Evolutionary conservation across 2,329 filamentous ascomycete species (phyloP).

Genomic region (Chaetomium sp.): DNA sequence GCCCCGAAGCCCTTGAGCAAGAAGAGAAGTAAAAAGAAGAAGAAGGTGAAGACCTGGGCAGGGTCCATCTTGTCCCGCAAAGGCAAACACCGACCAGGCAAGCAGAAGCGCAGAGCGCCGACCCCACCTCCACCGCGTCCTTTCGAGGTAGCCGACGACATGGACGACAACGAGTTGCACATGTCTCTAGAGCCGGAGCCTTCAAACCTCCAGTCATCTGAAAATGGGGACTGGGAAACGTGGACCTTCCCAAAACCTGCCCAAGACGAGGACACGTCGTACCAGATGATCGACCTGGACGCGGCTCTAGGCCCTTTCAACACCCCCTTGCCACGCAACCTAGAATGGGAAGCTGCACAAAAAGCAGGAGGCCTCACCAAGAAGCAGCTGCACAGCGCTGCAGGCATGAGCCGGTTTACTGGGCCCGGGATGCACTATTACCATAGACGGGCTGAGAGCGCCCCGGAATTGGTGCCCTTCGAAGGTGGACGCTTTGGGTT

Average conservation of each 20-base stretch:
- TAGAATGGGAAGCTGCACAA: constrained; percentile 69
- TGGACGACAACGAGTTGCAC: constrained; percentile 37
- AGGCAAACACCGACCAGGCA: constrained; percentile 53
- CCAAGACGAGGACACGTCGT: constrained; percentile 64
- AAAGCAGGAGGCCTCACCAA: constrained; percentile 59
- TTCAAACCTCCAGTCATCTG: constrained; percentile 45
- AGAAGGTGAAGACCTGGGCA: constrained; percentile 75
- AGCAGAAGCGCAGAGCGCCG: constrained; percentile 48
- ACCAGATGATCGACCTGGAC: constrained; percentile 89
- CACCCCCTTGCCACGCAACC: constrained; percentile 66
- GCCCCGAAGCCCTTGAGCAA: constrained; percentile 36
- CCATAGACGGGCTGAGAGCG: constrained; percentile 77
- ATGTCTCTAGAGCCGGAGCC: constrained; percentile 38
- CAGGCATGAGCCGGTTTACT: constrained; percentile 67
- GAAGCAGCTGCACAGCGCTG: constrained; percentile 75
- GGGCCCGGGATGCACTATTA: constrained; percentile 73
- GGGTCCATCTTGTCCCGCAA: constrained; percentile 68
- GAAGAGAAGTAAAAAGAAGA: constrained; percentile 51
- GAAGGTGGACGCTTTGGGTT: constrained; percentile 62
- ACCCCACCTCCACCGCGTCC: constrained; percentile 48
- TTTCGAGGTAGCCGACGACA: constrained; percentile 37
- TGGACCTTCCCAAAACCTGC: constrained; percentile 45
- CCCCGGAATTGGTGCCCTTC: constrained; percentile 76
- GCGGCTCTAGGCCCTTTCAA: constrained; percentile 92
- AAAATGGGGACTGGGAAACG: constrained; percentile 36